phyloP scores from a whole-genome alignment of 1,284 basidiomycete genomes.

The Apiotrichum gracile region DNA sequence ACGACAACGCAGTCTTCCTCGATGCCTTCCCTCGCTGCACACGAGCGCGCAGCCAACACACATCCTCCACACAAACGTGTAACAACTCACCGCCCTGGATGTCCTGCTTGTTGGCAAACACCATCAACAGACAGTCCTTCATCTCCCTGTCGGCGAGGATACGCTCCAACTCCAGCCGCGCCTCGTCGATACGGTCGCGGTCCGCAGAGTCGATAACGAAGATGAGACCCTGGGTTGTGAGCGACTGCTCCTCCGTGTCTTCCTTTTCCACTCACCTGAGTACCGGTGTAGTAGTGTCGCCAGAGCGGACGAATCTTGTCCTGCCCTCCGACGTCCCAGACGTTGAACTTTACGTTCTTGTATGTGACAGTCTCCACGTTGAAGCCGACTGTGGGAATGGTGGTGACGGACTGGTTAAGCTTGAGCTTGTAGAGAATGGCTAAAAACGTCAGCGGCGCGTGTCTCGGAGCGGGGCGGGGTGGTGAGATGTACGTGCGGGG shows the following conservation, averaged over 20 bases:
- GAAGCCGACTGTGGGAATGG: constrained; percentile 90
- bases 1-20: no score
- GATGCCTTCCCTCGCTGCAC: no score
- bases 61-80: no score
- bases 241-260: not conserved
- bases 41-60: no score
- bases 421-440: constrained; percentile 99
- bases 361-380: constrained; percentile 99
- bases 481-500: not conserved
- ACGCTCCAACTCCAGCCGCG: constrained; percentile 89
- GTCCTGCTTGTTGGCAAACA: constrained; percentile 99
- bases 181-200: constrained; percentile 91
- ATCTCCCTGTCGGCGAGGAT: constrained; percentile 97
- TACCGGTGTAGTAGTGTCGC: constrained; percentile 85
- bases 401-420: constrained; percentile 96
- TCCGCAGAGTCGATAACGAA: constrained; percentile 70
- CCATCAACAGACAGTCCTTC: constrained; percentile 92
- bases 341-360: constrained; percentile 99
- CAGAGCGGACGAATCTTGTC: constrained; percentile 98
- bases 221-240: constrained; percentile 58
- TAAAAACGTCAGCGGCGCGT: not conserved
- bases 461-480: not conserved
- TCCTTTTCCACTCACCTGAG: constrained; percentile 33
- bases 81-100: constrained; percentile 85
- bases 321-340: constrained; percentile 99